Conservation (phyloP, 345 rosid species). For the Erysimum cheiranthoides region DNA sequence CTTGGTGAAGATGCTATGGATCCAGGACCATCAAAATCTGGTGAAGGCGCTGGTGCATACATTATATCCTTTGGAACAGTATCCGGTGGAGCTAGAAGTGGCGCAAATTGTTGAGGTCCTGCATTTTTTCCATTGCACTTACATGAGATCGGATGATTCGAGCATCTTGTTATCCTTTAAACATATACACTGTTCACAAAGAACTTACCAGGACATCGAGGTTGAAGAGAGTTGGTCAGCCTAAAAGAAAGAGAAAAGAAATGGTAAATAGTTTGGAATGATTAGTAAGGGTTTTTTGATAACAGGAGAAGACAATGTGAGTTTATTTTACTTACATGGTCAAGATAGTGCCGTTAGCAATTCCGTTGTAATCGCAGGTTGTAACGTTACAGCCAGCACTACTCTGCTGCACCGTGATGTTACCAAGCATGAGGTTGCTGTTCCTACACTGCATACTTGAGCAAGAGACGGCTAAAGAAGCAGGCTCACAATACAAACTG, state of each 20-base stretch:
- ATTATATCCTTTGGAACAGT: conserved; percentile 54
- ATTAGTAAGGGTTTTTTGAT: neutral
- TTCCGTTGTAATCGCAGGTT: conserved; percentile 79
- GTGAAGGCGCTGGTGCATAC: conserved; percentile 68
- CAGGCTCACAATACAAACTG: conserved; percentile 95
- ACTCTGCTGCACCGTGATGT: conserved; percentile 72
- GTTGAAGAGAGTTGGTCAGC: conserved; percentile 83
- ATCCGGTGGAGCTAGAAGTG: conserved; percentile 84
- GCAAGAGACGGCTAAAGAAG: conserved; percentile 95
- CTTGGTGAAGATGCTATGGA: conserved; percentile 55
- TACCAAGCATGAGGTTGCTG: conserved; percentile 92
- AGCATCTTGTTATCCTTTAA: neutral
- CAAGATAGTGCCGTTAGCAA: conserved; percentile 72
- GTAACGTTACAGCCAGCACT: conserved; percentile 91
- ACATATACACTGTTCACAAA: neutral
- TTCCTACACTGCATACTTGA: conserved; percentile 93
- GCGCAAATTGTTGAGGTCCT: conserved; percentile 84
- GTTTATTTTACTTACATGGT: conserved; percentile 58
- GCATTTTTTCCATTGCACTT: conserved; percentile 41
- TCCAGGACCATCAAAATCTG: conserved; percentile 46
- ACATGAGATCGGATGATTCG: conserved; percentile 1
- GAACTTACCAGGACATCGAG: conserved; percentile 86
- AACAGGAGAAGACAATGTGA: conserved; percentile 3
- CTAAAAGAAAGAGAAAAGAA: conserved; percentile 45
- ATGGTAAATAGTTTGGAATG: neutral